A percentile compares a stretch with the other conserved stretches of the same genome.
Evolutionary conservation across 1,284 basidiomycete genomes (phyloP).

Genomic region (Rhodotorula sp.): DNA sequence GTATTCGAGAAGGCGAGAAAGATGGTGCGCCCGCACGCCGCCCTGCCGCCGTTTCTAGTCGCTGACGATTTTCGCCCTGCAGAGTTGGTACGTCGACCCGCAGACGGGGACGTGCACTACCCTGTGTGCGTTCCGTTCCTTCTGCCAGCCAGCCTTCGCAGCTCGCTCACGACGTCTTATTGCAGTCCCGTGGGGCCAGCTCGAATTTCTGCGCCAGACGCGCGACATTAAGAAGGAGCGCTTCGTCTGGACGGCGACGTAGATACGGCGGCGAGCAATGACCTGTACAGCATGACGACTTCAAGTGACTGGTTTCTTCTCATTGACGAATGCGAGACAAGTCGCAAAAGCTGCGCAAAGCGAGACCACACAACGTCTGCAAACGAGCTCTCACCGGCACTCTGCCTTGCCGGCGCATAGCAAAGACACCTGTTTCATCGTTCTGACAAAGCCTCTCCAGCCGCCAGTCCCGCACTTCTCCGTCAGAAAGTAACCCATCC

Average conservation of each 20-base stretch:
- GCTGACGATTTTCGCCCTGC: not conserved
- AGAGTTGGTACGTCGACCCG: conserved; percentile 35
- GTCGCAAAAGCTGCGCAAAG: no score
- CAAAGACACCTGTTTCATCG: no score
- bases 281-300: no score
- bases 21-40: conserved; percentile 11
- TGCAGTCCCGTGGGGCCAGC: conserved; percentile 30
- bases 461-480: no score
- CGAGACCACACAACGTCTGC: no score
- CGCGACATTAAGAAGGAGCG: conserved; percentile 9
- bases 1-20: conserved; percentile 32
- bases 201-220: conserved; percentile 21
- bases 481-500: no score
- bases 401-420: no score
- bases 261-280: no score
- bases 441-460: no score
- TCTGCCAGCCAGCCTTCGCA: not conserved
- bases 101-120: conserved; percentile 28
- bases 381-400: no score
- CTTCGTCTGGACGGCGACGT: conserved; percentile 13
- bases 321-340: no score
- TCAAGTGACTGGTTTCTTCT: no score
- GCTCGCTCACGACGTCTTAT: not conserved
- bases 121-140: conserved; percentile 10
- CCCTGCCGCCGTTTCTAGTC: not conserved